Evolutionary conservation across 2,329 filamentous ascomycete species (phyloP).

Genomic region (Fusarium verticillioides): DNA sequence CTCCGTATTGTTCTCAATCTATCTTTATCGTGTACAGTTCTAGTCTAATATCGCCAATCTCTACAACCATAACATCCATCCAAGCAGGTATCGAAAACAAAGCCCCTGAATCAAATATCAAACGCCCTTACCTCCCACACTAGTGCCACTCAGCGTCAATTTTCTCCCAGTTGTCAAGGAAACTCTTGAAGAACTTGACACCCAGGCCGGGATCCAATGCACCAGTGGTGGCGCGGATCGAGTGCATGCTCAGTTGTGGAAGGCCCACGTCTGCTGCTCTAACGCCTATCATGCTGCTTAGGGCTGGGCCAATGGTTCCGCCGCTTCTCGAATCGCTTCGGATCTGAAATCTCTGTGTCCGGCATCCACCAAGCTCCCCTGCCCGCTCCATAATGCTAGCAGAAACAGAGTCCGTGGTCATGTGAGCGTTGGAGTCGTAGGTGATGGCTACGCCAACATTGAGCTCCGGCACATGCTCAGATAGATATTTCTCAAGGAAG

Average conservation of each 20-base stretch:
- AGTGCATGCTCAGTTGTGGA: slow-evolving; percentile 94
- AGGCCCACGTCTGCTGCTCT: slow-evolving; percentile 88
- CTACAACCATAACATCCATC: slow-evolving; percentile 17
- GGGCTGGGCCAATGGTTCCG: slow-evolving; percentile 94
- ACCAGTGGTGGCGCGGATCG: slow-evolving; percentile 88
- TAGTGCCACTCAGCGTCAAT: slow-evolving; percentile 82
- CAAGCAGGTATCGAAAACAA: slow-evolving; percentile 16
- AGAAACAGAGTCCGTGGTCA: slow-evolving; percentile 92
- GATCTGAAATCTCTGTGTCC: slow-evolving; percentile 92
- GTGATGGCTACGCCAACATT: slow-evolving; percentile 88
- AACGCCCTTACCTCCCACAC: slow-evolving; percentile 9
- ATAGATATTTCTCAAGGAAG: slow-evolving; percentile 84
- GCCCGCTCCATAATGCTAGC: slow-evolving; percentile 82
- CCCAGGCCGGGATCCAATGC: slow-evolving; percentile 87
- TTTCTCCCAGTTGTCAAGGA: slow-evolving; percentile 85
- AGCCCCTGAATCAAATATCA: neutral
- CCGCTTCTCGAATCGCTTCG: slow-evolving; percentile 90
- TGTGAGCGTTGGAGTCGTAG: slow-evolving; percentile 90
- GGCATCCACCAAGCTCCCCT: slow-evolving; percentile 76
- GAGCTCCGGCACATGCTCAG: slow-evolving; percentile 85
- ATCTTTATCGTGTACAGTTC: slow-evolving; percentile 12
- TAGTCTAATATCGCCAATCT: neutral
- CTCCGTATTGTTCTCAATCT: neutral
- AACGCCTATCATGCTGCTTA: slow-evolving; percentile 83
- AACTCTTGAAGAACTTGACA: slow-evolving; percentile 88